These are phyloP conservation scores for Clitoria ternatea DNA, from an alignment of 306 rosid species.

Conservation along the genomic window DNA sequence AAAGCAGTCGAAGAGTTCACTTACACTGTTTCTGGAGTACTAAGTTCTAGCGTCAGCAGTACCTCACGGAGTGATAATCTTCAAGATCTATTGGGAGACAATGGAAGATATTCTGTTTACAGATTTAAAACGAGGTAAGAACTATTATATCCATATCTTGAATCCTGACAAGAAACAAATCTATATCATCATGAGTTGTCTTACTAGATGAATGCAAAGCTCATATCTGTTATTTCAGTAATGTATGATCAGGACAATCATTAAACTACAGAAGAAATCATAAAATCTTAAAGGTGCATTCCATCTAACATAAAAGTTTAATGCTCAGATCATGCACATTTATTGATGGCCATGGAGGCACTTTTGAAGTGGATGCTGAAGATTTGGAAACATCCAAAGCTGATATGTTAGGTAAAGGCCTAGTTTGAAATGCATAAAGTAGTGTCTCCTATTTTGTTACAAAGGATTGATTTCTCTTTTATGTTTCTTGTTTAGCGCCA, in stretches of 20 bases:
- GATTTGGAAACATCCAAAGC: slow-evolving; percentile 57
- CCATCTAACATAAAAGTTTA: slow-evolving; percentile 23
- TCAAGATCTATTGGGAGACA: slow-evolving; percentile 48
- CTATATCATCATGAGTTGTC: not conserved
- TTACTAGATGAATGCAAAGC: slow-evolving; percentile 9
- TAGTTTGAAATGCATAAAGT: slow-evolving; percentile 12
- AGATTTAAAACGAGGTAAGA: slow-evolving; percentile 71
- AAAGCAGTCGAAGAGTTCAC: slow-evolving; percentile 43
- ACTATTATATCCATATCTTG: not conserved
- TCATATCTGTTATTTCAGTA: not conserved
- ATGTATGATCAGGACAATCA: not conserved
- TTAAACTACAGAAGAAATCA: not conserved
- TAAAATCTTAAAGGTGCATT: slow-evolving; percentile 7
- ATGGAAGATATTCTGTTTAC: slow-evolving; percentile 43
- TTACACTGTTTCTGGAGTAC: slow-evolving; percentile 71
- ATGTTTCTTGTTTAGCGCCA: slow-evolving; percentile 49
- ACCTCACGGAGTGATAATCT: slow-evolving; percentile 62
- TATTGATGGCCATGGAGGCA: slow-evolving; percentile 55
- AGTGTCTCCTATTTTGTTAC: slow-evolving; percentile 5
- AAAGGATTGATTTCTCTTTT: slow-evolving; percentile 13
- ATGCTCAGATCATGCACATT: slow-evolving; percentile 59
- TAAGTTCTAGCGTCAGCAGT: slow-evolving; percentile 51
- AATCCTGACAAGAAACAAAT: not conserved
- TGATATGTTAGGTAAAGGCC: slow-evolving; percentile 60
- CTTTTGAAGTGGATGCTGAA: slow-evolving; percentile 58